Conservation (phyloP, 106 monocot genomes). For the Dactylorhiza incarnata region DNA sequence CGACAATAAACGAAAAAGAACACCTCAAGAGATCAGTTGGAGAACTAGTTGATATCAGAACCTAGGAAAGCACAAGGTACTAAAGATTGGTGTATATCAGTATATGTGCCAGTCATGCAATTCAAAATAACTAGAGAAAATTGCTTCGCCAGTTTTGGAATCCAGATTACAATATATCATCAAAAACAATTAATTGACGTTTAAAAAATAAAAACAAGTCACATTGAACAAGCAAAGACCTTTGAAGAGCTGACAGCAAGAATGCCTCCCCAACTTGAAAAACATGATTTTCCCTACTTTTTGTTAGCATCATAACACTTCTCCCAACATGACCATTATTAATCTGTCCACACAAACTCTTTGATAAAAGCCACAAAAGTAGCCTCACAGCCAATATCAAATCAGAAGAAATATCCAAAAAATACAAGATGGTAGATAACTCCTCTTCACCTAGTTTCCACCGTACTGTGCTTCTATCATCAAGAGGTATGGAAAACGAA, state of each 20-base stretch:
- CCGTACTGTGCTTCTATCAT: constrained; percentile 37
- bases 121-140: no score
- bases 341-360: constrained; percentile 28
- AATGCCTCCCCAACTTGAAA: constrained; percentile 67
- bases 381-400: constrained; percentile 60
- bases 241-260: constrained; percentile 68
- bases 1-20: no score
- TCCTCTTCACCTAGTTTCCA: constrained; percentile 92
- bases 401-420: constrained; percentile 77
- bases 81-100: no score
- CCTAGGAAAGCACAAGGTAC: no score
- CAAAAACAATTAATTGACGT: not conserved
- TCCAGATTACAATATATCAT: not conserved
- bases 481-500: constrained; percentile 37
- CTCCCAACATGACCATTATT: constrained; percentile 47
- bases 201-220: not conserved
- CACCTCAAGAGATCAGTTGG: no score
- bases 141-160: no score
- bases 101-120: no score
- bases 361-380: constrained; percentile 73
- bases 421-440: constrained; percentile 56
- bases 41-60: no score
- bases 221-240: constrained; percentile 28
- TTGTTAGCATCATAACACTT: constrained; percentile 32
- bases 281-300: constrained; percentile 50